A percentile compares a stretch with the other conserved stretches of the same genome.
These are phyloP conservation scores for Collybiopsis luxurians DNA, from an alignment of 768 basidiomycete genomes.

Conservation along the genomic window DNA sequence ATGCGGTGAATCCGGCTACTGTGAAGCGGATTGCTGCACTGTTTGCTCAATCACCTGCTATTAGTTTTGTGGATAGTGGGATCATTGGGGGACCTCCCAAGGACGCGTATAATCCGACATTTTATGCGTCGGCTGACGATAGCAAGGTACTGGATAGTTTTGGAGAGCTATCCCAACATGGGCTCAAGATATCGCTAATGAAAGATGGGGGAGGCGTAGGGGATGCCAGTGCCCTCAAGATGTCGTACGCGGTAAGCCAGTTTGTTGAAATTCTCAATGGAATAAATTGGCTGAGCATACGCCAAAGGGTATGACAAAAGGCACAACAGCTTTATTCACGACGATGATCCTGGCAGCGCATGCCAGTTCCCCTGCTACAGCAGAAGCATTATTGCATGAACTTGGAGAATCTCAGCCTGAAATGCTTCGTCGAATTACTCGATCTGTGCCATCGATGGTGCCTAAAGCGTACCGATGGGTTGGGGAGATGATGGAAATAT, in stretches of 20 bases:
- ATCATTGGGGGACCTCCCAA: conserved; percentile 58
- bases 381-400: conserved; percentile 52
- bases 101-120: conserved; percentile 45
- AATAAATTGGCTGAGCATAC: background rate
- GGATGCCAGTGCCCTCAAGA: conserved; percentile 61
- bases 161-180: conserved; percentile 35
- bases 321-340: conserved; percentile 41
- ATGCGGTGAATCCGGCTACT: conserved; percentile 53
- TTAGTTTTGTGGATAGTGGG: conserved; percentile 51
- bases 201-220: conserved; percentile 48
- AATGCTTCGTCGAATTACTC: conserved; percentile 37
- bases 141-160: conserved; percentile 34
- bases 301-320: conserved; percentile 53
- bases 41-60: conserved; percentile 29
- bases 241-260: conserved; percentile 57
- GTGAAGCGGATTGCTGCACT: conserved; percentile 44
- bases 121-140: conserved; percentile 49
- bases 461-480: conserved; percentile 65
- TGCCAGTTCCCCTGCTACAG: conserved; percentile 57
- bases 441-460: conserved; percentile 44
- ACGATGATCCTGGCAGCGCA: conserved; percentile 59
- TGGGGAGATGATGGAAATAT: conserved; percentile 65
- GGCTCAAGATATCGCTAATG: conserved; percentile 44
- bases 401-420: conserved; percentile 43
- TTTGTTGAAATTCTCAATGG: background rate